These are phyloP conservation scores for Aureobasidium musti DNA, from an alignment of 2,329 filamentous ascomycete species.

Conservation along the genomic window DNA sequence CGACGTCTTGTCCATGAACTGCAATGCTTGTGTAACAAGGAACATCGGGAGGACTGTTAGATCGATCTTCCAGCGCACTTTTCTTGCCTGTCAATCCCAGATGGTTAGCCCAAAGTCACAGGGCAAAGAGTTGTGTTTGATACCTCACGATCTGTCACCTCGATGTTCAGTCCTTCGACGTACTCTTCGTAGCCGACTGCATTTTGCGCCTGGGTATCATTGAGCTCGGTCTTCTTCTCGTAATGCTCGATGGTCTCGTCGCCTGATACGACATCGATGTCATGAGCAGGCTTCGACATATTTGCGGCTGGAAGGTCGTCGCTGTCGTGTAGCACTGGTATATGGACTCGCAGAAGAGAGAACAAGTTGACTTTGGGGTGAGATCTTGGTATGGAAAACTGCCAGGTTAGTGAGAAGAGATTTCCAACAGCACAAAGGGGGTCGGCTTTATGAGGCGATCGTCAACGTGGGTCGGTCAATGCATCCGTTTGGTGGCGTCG, in stretches of 20 bases:
- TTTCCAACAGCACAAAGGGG: neutral
- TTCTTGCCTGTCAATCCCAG: neutral
- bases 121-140: neutral
- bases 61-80: neutral
- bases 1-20: neutral
- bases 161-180: neutral
- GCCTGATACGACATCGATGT: neutral
- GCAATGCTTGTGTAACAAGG: neutral
- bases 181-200: neutral
- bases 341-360: neutral
- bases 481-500: neutral
- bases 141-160: neutral
- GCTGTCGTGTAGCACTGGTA: neutral
- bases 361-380: neutral
- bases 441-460: neutral
- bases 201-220: neutral
- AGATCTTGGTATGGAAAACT: neutral
- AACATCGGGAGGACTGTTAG: neutral
- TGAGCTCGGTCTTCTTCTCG: neutral
- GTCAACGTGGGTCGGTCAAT: neutral
- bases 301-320: neutral
- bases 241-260: neutral
- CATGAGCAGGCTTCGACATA: neutral
- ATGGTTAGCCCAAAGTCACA: neutral
- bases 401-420: neutral